Percentiles rank a stretch among this genome's conserved stretches.
phyloP scores from a whole-genome alignment of 495 filamentous ascomycete species.

The Xeromyces bisporus region DNA sequence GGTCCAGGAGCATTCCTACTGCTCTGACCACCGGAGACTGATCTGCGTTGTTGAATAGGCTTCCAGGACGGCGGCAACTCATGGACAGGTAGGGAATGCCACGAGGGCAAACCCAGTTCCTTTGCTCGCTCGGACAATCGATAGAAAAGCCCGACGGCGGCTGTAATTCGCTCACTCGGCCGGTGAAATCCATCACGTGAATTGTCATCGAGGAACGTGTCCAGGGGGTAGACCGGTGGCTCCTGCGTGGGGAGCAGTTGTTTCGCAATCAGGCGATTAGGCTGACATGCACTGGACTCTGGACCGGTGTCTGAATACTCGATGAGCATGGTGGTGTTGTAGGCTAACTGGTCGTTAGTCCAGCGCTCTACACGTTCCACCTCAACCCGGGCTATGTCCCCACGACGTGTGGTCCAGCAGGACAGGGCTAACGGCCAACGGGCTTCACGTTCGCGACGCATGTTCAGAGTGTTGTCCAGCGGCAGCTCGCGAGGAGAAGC shows the following conservation, averaged over 20 bases:
- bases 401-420: constrained; percentile 5
- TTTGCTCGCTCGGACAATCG: constrained; percentile 1
- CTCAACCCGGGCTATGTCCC: constrained; percentile 1
- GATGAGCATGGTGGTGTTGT: constrained; percentile 5
- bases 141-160: not conserved
- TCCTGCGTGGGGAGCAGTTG: not conserved
- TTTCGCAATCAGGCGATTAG: not conserved
- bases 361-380: constrained; percentile 5
- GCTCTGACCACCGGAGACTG: too few species aligned
- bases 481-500: not conserved
- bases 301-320: not conserved
- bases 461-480: constrained; percentile 6
- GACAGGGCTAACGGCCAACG: constrained; percentile 3
- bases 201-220: constrained; percentile 1
- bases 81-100: not conserved
- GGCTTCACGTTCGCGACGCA: constrained; percentile 6
- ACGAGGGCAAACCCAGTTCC: constrained; percentile 2
- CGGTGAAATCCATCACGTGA: not conserved
- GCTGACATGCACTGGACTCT: not conserved
- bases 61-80: not conserved
- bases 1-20: too few species aligned
- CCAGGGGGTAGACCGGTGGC: constrained; percentile 1
- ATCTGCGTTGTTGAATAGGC: too few species aligned
- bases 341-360: constrained; percentile 3
- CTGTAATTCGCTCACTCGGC: not conserved